Conservation (phyloP, 257 asterid species). For the Jacaranda copaia region DNA sequence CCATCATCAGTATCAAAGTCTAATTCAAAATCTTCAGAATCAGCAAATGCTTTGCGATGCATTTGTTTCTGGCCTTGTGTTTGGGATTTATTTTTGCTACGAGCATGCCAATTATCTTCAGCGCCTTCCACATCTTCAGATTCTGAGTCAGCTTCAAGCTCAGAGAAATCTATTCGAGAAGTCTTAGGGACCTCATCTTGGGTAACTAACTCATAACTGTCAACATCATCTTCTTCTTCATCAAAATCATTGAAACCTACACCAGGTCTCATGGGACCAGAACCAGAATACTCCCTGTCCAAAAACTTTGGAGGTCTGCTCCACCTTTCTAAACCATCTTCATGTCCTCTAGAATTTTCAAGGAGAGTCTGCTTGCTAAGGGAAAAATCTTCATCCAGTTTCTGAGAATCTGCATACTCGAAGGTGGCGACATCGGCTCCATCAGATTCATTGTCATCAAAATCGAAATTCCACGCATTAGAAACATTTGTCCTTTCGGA, state of each 20-base stretch:
- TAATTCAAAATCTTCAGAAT: conserved; percentile 58
- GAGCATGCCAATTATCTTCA: conserved; percentile 43
- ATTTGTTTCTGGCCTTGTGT: conserved; percentile 46
- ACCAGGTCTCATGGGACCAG: conserved; percentile 49
- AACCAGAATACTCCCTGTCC: conserved; percentile 50
- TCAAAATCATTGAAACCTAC: conserved; percentile 90
- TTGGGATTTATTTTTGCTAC: conserved; percentile 38
- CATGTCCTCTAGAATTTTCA: conserved; percentile 52
- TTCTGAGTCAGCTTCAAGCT: conserved; percentile 73
- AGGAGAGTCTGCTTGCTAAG: conserved; percentile 40
- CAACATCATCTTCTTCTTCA: conserved; percentile 82
- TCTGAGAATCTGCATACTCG: conserved; percentile 88
- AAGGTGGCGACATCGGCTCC: conserved; percentile 97
- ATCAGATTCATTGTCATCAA: conserved; percentile 96
- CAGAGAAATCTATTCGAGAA: conserved; percentile 73
- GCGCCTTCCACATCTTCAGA: conserved; percentile 63
- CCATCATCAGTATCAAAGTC: conserved; percentile 82
- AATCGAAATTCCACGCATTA: conserved; percentile 94
- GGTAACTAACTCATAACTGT: conserved; percentile 79
- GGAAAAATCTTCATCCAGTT: conserved; percentile 55
- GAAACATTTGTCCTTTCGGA: conserved; percentile 64
- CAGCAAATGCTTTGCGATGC: conserved; percentile 43
- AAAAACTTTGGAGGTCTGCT: conserved; percentile 47
- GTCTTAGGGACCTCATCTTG: conserved; percentile 55
- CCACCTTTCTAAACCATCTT: conserved; percentile 48